A percentile compares a stretch with the other conserved stretches of the same genome.
Evolutionary conservation across 257 asterid genomes (phyloP).

Genomic region (Solanum stenotomum): DNA sequence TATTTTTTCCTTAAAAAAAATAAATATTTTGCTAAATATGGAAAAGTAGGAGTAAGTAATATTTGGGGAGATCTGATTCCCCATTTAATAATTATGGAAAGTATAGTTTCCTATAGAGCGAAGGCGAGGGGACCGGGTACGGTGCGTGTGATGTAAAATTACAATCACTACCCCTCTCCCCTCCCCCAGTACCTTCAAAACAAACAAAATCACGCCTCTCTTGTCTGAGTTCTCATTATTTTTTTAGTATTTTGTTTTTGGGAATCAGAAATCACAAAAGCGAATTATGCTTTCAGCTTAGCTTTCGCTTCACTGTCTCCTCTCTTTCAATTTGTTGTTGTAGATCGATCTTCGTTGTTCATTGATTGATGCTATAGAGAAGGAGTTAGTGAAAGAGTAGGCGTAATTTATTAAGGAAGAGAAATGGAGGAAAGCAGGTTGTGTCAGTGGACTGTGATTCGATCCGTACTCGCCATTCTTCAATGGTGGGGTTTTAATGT

Average conservation of each 20-base stretch:
- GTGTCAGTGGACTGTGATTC: constrained; percentile 24
- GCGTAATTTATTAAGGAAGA: background rate
- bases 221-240: background rate
- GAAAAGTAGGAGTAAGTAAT: background rate
- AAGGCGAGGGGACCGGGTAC: background rate
- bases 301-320: background rate
- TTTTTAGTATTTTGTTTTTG: background rate
- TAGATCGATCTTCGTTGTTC: background rate
- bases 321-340: background rate
- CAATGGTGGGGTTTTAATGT: constrained; percentile 51
- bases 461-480: constrained; percentile 27
- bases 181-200: background rate
- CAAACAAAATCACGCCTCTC: background rate
- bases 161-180: background rate
- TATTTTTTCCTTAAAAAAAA: background rate
- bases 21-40: background rate
- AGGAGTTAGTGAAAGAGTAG: background rate
- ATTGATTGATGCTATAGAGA: background rate
- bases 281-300: background rate
- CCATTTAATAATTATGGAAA: background rate
- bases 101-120: background rate
- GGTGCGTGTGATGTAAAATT: background rate
- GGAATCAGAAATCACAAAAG: background rate
- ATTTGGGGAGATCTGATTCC: background rate
- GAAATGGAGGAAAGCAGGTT: constrained; percentile 25